Evolutionary conservation across 306 rosid species (phyloP), one percentile per base, ranked within the genome.

Genomic region (Lupinus albus): DNA sequence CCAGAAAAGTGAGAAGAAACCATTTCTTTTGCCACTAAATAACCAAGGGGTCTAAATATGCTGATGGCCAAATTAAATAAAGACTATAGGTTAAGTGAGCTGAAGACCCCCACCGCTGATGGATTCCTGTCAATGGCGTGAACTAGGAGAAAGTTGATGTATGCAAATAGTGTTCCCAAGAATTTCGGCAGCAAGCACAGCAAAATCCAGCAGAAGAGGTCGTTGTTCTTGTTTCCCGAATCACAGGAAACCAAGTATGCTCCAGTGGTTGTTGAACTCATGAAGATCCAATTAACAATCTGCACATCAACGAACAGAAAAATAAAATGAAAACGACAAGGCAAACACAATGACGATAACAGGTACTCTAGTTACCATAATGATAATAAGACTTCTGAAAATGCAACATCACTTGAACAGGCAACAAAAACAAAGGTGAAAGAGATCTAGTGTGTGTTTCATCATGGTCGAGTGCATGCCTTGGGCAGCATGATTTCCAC

Each of bases 191-290:
- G 71, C 61, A 89, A 68, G 88, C 84, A 87, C 74, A 84, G 79
- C 77, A 89, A 67, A 85, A 89, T 88, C 91, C 93, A 85, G 83
- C 77, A 81, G 82, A 82, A 86, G 81, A 84, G 85, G 86, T 41
- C 18, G 88, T 41, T 21, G 87, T 64, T 89, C 80, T 86, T 85
- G 98, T 89, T 92, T 89, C 96, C 98, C 92, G 89, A 80, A 64
- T 45, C 68, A 83, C 95, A 92, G 96, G 98, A 88, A 92, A 92
- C 94, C 79, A 78, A 81, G 81, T 82, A 83, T 83, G 79, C 88
- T 79, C 80, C 96, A 80, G 84, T 63, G 76, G 82, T 66, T 86
- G 75, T 83, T 87, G 96, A 89, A 92, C 76, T 92, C 98, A 92
- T 92, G 96, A 92, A 92, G 96, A 87, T 86, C 77, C 84, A 67